These are phyloP conservation scores for Hemerocallis citrina DNA, from an alignment of 106 monocot species.

Conservation along the genomic window DNA sequence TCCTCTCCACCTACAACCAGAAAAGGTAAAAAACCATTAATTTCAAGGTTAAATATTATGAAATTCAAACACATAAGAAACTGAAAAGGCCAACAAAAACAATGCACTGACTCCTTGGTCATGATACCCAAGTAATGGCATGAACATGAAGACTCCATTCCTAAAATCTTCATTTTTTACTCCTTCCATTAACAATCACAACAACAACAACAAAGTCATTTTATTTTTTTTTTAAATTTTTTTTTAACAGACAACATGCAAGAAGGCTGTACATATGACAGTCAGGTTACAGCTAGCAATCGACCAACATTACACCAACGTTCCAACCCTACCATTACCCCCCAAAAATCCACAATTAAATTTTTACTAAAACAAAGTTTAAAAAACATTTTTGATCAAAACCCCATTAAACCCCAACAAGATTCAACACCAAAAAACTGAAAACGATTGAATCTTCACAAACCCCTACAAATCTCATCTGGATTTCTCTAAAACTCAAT, in stretches of 20 bases:
- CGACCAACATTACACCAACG: conserved; percentile 12
- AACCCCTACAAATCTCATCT: neutral
- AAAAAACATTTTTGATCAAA: neutral
- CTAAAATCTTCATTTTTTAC: too few species aligned
- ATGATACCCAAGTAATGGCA: too few species aligned
- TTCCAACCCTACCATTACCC: conserved; percentile 5
- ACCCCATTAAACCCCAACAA: neutral
- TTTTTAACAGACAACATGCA: conserved; percentile 34
- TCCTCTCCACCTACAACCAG: conserved; percentile 31
- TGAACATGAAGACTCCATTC: too few species aligned
- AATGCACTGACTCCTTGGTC: neutral
- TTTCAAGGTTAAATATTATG: neutral
- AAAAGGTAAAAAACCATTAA: conserved; percentile 1
- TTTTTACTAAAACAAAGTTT: neutral
- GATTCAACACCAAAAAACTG: neutral
- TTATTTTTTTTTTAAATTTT: neutral
- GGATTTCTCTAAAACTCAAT: neutral
- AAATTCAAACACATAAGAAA: neutral
- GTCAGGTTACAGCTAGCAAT: conserved; percentile 44
- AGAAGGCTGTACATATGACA: conserved; percentile 39
- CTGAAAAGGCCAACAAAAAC: neutral
- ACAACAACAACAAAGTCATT: neutral
- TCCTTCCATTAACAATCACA: neutral
- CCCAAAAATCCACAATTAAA: neutral
- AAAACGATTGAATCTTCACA: neutral